Evolutionary conservation across 768 basidiomycete species (phyloP).

Genomic region (Cystoderma amianthinum): DNA sequence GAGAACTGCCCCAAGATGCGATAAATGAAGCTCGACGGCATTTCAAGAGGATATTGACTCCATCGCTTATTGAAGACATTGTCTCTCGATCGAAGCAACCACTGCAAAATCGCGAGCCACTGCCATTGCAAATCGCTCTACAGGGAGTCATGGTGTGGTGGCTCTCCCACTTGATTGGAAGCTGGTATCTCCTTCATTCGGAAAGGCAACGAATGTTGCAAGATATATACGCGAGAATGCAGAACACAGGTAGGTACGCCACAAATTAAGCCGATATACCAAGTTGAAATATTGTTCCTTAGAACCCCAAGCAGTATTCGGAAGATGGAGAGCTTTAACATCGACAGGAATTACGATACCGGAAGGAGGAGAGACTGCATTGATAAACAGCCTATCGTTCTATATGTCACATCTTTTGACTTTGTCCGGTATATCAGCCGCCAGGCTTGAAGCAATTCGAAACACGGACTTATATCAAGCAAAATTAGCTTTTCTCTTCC

Average conservation of each 20-base stretch:
- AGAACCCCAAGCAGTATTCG: slow-evolving; percentile 48
- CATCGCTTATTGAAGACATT: too few relatives aligned
- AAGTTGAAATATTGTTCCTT: neutral
- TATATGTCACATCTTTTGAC: slow-evolving; percentile 6
- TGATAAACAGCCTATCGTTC: slow-evolving; percentile 15
- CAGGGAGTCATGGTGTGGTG: slow-evolving; percentile 24
- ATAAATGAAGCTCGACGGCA: neutral
- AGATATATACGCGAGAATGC: too few relatives aligned
- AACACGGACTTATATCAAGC: slow-evolving; percentile 14
- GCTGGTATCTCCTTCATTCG: slow-evolving; percentile 27
- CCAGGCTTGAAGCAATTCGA: neutral
- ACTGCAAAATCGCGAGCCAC: slow-evolving; percentile 1
- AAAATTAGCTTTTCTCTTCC: slow-evolving; percentile 20
- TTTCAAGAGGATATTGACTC: neutral
- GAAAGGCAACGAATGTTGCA: too few relatives aligned
- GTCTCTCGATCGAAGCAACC: slow-evolving; percentile 1
- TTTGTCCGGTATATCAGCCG: neutral
- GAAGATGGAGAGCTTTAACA: slow-evolving; percentile 51
- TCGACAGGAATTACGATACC: slow-evolving; percentile 31
- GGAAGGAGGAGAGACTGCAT: slow-evolving; percentile 22
- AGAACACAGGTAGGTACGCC: too few relatives aligned
- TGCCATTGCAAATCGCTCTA: slow-evolving; percentile 23
- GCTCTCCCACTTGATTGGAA: slow-evolving; percentile 22
- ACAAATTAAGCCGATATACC: too few relatives aligned
- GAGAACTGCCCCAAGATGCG: neutral